These are phyloP conservation scores for Arthrobotrys megalospora DNA, from an alignment of 2,329 filamentous ascomycete species.

Conservation along the genomic window DNA sequence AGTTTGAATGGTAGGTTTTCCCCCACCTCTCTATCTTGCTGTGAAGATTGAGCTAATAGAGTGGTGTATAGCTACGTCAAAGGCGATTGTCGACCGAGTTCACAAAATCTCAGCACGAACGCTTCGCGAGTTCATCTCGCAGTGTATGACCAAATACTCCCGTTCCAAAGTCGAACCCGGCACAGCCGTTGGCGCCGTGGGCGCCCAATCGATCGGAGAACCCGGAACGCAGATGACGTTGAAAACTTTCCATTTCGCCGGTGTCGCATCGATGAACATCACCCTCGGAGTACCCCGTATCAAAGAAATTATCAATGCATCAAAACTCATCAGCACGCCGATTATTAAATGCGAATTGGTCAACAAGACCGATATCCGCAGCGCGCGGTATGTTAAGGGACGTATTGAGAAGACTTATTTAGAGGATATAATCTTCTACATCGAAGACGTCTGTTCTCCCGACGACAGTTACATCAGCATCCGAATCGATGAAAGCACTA, in stretches of 20 bases:
- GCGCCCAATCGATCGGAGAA: slow-evolving; percentile 97
- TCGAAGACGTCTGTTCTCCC: slow-evolving; percentile 90
- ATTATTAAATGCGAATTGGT: slow-evolving; percentile 89
- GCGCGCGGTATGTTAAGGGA: slow-evolving; percentile 90
- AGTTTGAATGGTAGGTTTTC: slow-evolving; percentile 41
- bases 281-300: slow-evolving; percentile 99
- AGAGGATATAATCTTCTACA: slow-evolving; percentile 82
- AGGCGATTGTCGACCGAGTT: slow-evolving; percentile 76
- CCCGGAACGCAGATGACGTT: slow-evolving; percentile 99
- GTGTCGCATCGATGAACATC: slow-evolving; percentile 99
- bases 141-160: slow-evolving; percentile 91
- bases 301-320: slow-evolving; percentile 99
- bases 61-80: slow-evolving; percentile 34
- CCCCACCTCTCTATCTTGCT: not conserved
- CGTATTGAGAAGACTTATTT: slow-evolving; percentile 96
- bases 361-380: slow-evolving; percentile 80
- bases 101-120: slow-evolving; percentile 86
- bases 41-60: not conserved
- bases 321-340: slow-evolving; percentile 91
- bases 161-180: slow-evolving; percentile 93
- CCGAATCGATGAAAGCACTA: slow-evolving; percentile 82
- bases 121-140: slow-evolving; percentile 80
- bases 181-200: slow-evolving; percentile 94
- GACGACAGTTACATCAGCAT: slow-evolving; percentile 83
- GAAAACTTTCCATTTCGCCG: slow-evolving; percentile 99